Conservation (phyloP, 306 rosid genomes). For the Luffa acutangula region DNA sequence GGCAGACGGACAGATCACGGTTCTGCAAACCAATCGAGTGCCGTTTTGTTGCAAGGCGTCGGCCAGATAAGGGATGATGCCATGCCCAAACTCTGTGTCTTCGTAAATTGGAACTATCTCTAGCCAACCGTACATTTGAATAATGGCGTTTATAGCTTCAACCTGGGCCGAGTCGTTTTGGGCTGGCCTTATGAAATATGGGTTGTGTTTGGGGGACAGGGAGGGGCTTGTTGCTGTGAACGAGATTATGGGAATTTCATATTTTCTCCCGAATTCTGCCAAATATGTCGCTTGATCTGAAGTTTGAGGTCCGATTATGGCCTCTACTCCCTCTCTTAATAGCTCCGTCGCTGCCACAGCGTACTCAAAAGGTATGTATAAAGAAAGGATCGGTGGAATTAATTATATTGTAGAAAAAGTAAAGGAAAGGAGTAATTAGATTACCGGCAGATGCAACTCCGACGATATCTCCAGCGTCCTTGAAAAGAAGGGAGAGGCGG, state of each 20-base stretch:
- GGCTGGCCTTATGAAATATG: slow-evolving; percentile 11
- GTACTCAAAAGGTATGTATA: no score
- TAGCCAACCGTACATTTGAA: slow-evolving; percentile 20
- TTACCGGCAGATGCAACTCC: slow-evolving; percentile 8
- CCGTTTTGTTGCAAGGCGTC: slow-evolving; percentile 18
- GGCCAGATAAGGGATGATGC: slow-evolving; percentile 19
- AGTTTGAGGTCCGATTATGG: slow-evolving; percentile 15
- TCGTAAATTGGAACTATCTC: slow-evolving; percentile 26
- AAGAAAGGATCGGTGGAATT: no score
- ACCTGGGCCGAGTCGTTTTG: slow-evolving; percentile 15
- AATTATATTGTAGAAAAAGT: no score
- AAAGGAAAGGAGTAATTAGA: no score
- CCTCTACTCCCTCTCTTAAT: background rate
- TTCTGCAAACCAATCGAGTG: slow-evolving; percentile 10
- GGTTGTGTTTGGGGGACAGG: background rate
- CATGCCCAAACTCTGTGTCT: slow-evolving; percentile 30
- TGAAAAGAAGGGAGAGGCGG: background rate
- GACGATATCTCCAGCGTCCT: slow-evolving; percentile 1
- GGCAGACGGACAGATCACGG: slow-evolving; percentile 11
- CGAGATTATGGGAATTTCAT: slow-evolving; percentile 17
- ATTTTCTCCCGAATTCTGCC: slow-evolving; percentile 8
- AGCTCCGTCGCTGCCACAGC: slow-evolving; percentile 9
- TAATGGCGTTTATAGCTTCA: slow-evolving; percentile 16
- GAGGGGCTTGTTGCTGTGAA: slow-evolving; percentile 12
- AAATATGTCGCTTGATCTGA: slow-evolving; percentile 15